phyloP scores from a whole-genome alignment of 2,329 filamentous ascomycete genomes.

The Clarireedia hainanense region DNA sequence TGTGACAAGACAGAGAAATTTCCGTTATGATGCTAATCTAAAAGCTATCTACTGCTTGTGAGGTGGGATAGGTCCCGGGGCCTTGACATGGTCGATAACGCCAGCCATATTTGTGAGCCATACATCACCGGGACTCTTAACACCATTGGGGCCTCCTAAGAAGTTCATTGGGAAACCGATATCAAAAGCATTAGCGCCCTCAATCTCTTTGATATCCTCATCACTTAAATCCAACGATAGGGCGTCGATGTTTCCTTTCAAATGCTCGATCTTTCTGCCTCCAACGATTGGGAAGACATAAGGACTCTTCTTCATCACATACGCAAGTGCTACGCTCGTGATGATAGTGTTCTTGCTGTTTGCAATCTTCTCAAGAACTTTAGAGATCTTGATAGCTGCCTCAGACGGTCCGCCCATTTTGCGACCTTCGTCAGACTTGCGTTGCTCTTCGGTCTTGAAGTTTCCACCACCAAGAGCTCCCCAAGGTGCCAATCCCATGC shows the following conservation, averaged over 20 bases:
- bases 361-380: conserved; percentile 47
- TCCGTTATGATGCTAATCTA: too few species aligned
- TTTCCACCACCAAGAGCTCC: conserved; percentile 43
- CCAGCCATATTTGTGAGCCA: conserved; percentile 18
- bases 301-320: conserved; percentile 63
- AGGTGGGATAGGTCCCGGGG: background rate
- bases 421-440: conserved; percentile 31
- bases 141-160: conserved; percentile 35
- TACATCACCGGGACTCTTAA: conserved; percentile 28
- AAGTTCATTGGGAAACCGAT: conserved; percentile 60
- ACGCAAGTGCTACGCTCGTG: conserved; percentile 61
- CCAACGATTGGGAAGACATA: conserved; percentile 70
- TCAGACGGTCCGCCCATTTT: conserved; percentile 33
- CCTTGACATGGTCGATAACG: background rate
- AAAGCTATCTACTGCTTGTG: background rate
- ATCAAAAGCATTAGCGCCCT: conserved; percentile 53
- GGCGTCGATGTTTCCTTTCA: conserved; percentile 63
- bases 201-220: conserved; percentile 60
- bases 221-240: conserved; percentile 50
- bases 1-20: too few species aligned
- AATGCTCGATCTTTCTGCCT: conserved; percentile 59
- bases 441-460: conserved; percentile 35
- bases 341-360: conserved; percentile 47
- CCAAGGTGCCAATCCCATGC: conserved; percentile 52
- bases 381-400: conserved; percentile 38